Base-by-base conservation (phyloP, 768 basidiomycete genomes). In the Russula ochroleuca region DNA sequence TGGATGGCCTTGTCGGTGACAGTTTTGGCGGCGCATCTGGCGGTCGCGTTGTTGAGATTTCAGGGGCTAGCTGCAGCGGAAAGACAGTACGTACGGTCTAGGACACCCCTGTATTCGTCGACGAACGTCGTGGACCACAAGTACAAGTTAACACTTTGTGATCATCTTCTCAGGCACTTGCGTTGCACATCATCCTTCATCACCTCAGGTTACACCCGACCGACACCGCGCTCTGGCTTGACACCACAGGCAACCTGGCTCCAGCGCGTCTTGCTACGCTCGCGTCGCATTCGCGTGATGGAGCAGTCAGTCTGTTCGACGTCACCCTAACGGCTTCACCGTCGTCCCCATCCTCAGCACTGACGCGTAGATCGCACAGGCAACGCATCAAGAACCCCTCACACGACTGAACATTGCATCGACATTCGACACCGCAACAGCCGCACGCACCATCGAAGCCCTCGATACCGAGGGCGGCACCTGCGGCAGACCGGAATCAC, bases 11-110 rank as follows among this genome's bases (percentile, higher is more conserved):
- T 13, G 74, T 88, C 21, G 72, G 71, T 28, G 81, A 81, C 3
- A 40, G 51, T 0, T 77, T 87, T 57, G 77, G 77, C n/a, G 75
- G 76, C 8, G 55, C 57, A n/a, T 38, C 61, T 19, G 48, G 51
- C 21, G 75, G 78, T 51, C 78, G 78, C 25, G 77, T 92, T 15
- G 75, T 88, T 55, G 88, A 92, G 69, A 77, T 92, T 41, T 85
- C 88, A 33, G 90, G 90, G 11, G 81, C 84, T 21, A 79, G 73
- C 70, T 78, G 76, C 8, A 82, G 85, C 15, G 88, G 88, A 38
- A 91, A 89, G 78, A 84, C 86, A 62, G 90, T 90, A 70, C 64
- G 83, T 59, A n/a, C n/a, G n/a, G n/a, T n/a, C n/a, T n/a, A n/a
- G n/a, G n/a, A n/a, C n/a, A n/a, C n/a, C n/a, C n/a, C n/a, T n/a